A percentile compares a stretch with the other conserved stretches of the same genome.
Conservation (phyloP, 805 yeast species). For the Kuraishia capsulata region DNA sequence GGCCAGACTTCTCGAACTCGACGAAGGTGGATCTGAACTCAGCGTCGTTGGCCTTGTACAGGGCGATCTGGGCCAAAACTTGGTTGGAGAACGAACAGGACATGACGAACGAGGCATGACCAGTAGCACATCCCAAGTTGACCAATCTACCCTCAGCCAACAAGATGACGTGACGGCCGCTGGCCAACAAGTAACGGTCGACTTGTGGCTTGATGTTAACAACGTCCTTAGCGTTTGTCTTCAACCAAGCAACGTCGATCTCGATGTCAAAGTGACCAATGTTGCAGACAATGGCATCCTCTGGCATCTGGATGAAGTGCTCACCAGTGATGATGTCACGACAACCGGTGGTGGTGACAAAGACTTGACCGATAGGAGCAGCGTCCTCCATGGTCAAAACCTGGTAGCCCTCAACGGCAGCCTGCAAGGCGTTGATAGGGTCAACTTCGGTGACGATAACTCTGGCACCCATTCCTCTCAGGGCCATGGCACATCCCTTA, state of each 20-base stretch:
- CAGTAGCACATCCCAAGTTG: conserved; percentile 99
- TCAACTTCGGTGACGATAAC: conserved; percentile 95
- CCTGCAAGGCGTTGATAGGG: conserved; percentile 98
- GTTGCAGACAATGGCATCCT: conserved; percentile 99
- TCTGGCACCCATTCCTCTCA: conserved; percentile 98
- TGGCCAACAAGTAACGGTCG: conserved; percentile 86
- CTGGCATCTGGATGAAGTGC: conserved; percentile 91
- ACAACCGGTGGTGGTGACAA: conserved; percentile 99
- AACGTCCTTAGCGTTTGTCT: conserved; percentile 85
- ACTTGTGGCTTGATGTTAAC: conserved; percentile 99
- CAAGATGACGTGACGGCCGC: conserved; percentile 89
- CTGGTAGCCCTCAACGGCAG: conserved; percentile 98
- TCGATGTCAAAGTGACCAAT: conserved; percentile 99
- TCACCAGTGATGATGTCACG: conserved; percentile 91
- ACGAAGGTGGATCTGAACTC: conserved; percentile 72
- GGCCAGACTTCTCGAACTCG: conserved; percentile 90
- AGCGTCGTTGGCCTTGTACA: conserved; percentile 80
- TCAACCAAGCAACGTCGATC: conserved; percentile 98
- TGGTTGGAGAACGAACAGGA: conserved; percentile 99
- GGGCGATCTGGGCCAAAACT: conserved; percentile 97
- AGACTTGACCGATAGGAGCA: conserved; percentile 88
- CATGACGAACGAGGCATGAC: conserved; percentile 98
- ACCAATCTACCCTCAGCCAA: conserved; percentile 99
- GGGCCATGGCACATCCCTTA: conserved; percentile 99
- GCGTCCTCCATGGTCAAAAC: conserved; percentile 94